A percentile compares a stretch with the other conserved stretches of the same genome.
Conservation (phyloP, 352 stramenopile genomes). For the Halophytophthora batemanensis region DNA sequence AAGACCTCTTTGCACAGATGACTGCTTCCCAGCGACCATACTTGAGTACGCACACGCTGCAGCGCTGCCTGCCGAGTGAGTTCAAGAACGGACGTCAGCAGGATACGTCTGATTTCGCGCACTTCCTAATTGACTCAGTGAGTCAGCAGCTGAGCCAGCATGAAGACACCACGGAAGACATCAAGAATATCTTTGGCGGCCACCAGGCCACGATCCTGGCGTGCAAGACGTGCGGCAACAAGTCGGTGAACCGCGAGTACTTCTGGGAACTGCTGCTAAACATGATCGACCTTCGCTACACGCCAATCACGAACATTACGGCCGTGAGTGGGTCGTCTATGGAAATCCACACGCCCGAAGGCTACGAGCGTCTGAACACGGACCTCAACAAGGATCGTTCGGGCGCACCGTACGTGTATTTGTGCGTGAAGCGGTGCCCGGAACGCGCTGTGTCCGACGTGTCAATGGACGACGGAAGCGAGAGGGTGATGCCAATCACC, state of each 20-base stretch:
- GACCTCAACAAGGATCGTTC: slow-evolving; percentile 85
- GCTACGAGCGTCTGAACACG: slow-evolving; percentile 77
- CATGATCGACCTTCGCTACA: slow-evolving; percentile 88
- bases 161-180: slow-evolving; percentile 47
- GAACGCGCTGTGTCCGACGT: slow-evolving; percentile 34
- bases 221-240: slow-evolving; percentile 82
- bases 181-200: slow-evolving; percentile 75
- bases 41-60: slow-evolving; percentile 62
- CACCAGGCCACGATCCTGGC: slow-evolving; percentile 78
- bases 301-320: slow-evolving; percentile 76
- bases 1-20: slow-evolving; percentile 73
- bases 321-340: slow-evolving; percentile 72
- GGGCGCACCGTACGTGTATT: slow-evolving; percentile 75
- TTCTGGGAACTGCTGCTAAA: slow-evolving; percentile 89
- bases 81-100: slow-evolving; percentile 84
- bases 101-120: slow-evolving; percentile 85
- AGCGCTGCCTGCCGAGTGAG: slow-evolving; percentile 63
- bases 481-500: slow-evolving; percentile 59
- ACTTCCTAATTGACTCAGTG: slow-evolving; percentile 82
- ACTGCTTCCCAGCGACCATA: slow-evolving; percentile 65
- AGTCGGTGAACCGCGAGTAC: slow-evolving; percentile 81
- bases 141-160: slow-evolving; percentile 70
- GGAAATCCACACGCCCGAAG: slow-evolving; percentile 58
- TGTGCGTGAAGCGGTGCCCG: slow-evolving; percentile 74
- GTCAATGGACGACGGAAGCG: slow-evolving; percentile 27